Evolutionary conservation across 2,329 filamentous ascomycete species (phyloP).

Genomic region (Nigrospora sphaerica): DNA sequence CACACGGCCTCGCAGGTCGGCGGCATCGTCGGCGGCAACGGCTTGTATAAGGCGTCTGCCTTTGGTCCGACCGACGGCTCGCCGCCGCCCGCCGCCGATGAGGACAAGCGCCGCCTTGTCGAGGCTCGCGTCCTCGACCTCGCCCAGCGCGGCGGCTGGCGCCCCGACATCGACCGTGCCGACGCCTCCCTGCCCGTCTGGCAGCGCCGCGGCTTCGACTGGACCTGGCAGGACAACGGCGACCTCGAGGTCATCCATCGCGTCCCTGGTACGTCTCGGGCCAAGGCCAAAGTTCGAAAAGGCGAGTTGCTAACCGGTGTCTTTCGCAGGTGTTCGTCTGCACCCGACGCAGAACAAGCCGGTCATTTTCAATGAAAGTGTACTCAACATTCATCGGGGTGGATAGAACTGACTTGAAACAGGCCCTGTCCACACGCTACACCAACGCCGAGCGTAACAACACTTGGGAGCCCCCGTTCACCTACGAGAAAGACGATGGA

Average conservation of each 20-base stretch:
- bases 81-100: background rate
- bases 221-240: background rate
- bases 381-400: too few relatives aligned
- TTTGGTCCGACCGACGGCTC: background rate
- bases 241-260: background rate
- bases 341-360: too few relatives aligned
- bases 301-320: too few relatives aligned
- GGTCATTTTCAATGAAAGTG: too few relatives aligned
- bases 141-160: background rate
- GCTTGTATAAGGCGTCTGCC: background rate
- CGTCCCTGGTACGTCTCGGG: background rate
- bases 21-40: background rate
- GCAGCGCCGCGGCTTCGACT: background rate
- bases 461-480: too few relatives aligned
- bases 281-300: too few relatives aligned
- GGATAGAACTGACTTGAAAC: too few relatives aligned
- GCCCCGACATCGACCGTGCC: background rate
- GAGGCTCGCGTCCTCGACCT: background rate
- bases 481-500: too few relatives aligned
- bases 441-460: too few relatives aligned
- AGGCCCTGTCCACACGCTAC: too few relatives aligned
- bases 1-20: background rate
- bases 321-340: too few relatives aligned
- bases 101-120: background rate
- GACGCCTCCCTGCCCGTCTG: background rate